Base-by-base conservation (phyloP, 2,329 filamentous ascomycete species). In the Microdochium trichocladiopsis region DNA sequence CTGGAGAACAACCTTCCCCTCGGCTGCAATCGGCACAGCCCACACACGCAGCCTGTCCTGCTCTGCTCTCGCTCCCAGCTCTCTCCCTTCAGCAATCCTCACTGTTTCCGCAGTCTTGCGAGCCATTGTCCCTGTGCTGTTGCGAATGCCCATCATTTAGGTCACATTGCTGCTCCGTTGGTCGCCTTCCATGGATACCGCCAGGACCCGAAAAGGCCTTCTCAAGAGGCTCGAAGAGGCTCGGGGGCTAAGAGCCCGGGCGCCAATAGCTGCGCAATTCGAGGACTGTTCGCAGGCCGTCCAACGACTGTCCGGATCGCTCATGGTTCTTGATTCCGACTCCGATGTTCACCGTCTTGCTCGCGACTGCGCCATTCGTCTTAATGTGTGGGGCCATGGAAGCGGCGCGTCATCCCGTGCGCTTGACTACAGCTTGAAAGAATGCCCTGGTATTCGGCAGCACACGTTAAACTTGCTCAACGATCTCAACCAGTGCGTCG, bases 361-460 rank as follows among this genome's bases (percentile, higher is more conserved):
- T 2, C 47, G 52, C 11, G 31, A 49, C 12, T 57, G 51, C 37
- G 37, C 22, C 6, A 36, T 48, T 6, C 48, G 45, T 53, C 43
- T 61, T 52, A 50, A 58, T 14, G 18, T 48, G 18, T 58, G 57
- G 57, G 57, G 57, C 31, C 37, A 53, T 28, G 54, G 57, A 25
- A 58, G 50, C 48, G 57, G 57, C 3, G 57, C 57, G 2, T 52
- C 53, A 1, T 54, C 51, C 25, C 55, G 55, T 9, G 43, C 47
- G 14, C 53, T 58, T 18, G 56, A 58, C 51, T 49, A 59, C 48
- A 28, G 49, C 25, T 33, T 59, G n/a, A 37, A 47, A 36, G 47
- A 52, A n/a, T 48, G 52, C n/a, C 28, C 51, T 9, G 48, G 31
- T 14, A 24, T 53, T 4, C 21, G 37, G 23, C 22, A 43, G 4